Evolutionary conservation across 306 rosid genomes (phyloP), one percentile per base, ranked within the genome.

Genomic region (Cucurbita ficifolia): DNA sequence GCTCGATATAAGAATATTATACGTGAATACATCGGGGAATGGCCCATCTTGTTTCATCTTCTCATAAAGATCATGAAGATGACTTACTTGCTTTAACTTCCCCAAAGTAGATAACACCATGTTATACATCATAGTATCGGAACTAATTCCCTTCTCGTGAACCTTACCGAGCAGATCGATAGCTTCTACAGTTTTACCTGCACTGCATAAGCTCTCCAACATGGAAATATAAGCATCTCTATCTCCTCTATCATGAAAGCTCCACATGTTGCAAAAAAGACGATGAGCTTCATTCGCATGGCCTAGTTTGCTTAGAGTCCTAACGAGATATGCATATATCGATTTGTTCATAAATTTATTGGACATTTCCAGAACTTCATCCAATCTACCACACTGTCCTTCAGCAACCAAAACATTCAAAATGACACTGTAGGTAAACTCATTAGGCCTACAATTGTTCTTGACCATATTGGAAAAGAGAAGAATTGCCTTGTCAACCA

Each of bases 251-350:
- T 87, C 87, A 72, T 89, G 96, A 71, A 82, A 80, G 77, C 73
- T 87, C 97, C 97, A 90, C 98, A 94, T 90, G 79, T 82, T 84
- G 88, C 98, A 90, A 78, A 94, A 94, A 50, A 94, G 75, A 65
- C 92, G 83, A 79, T 94, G 98, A 43, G 98, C 94, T 86, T 90
- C 97, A 80, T 88, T 76, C 65, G 84, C 78, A 83, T 89, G 94
- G 33, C 98, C 98, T 76, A 89, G 75, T 80, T 85, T 86, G 78
- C 90, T 89, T 77, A 94, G 77, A 8, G 96, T 85, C 85, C 84
- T 85, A 6, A 90, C 94, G 42, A 89, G 86, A 78, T 85, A 94
- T 1, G 92, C 92, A 75, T 90, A 87, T 76, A 87, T 85, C 10
- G 80, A 78, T 82, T 81, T 88, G 39, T 83, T 86, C 68, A 87